Conservation (phyloP, 148 eudicot genomes). For the Dianthus caryophyllus region DNA sequence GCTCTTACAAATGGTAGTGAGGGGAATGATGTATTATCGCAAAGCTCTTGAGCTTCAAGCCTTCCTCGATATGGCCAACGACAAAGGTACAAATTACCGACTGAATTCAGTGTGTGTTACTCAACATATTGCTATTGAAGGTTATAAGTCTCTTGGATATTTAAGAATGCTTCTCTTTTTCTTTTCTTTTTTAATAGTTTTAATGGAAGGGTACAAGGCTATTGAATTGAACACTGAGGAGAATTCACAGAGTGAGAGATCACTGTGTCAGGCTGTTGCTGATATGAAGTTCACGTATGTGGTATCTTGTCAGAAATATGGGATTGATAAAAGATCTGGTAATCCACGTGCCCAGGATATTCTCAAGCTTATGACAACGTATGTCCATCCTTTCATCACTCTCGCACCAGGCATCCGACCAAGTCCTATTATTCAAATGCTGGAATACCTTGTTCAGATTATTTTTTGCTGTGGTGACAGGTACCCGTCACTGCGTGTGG, state of each 20-base stretch:
- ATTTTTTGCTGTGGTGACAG: conserved; percentile 30
- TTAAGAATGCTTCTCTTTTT: conserved; percentile 5
- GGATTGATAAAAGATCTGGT: conserved; percentile 79
- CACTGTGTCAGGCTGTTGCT: conserved; percentile 95
- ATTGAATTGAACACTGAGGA: conserved; percentile 76
- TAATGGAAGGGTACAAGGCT: conserved; percentile 96
- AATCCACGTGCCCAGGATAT: conserved; percentile 86
- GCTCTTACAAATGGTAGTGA: conserved; percentile 48
- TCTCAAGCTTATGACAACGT: conserved; percentile 82
- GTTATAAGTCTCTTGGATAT: conserved; percentile 1
- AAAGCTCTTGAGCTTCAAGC: conserved; percentile 98
- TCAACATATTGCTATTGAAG: neutral
- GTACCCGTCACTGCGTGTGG: conserved; percentile 96
- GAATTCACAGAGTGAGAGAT: conserved; percentile 70
- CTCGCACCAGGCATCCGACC: neutral
- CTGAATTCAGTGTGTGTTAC: neutral
- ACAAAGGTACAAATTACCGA: conserved; percentile 47
- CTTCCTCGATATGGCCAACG: conserved; percentile 95
- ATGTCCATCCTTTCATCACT: conserved; percentile 14
- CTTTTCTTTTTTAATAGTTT: conserved; percentile 37
- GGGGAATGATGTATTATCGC: conserved; percentile 99
- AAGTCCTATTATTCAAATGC: neutral
- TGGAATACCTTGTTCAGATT: neutral
- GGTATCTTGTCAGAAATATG: conserved; percentile 93
- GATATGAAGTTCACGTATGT: conserved; percentile 98